Evolutionary conservation across 1,284 basidiomycete species (phyloP), one percentile per base, ranked within the genome.

Genomic region (Meripilus lineatus): DNA sequence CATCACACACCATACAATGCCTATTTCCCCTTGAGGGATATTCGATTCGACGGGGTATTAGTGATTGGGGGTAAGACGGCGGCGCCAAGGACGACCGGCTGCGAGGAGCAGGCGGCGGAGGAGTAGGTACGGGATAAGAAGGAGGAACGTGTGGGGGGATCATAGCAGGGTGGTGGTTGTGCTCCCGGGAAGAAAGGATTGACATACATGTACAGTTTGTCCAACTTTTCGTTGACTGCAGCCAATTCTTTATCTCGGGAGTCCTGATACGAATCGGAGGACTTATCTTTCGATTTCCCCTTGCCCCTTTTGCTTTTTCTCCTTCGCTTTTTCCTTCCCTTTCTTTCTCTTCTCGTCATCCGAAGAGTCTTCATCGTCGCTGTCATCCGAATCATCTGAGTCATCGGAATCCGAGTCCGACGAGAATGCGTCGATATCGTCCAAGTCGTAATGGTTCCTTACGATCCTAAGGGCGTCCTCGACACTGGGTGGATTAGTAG

Each of bases 1-100:
- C 32, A 11, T 33, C 40, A 15, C 41, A 43, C 40, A 38, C 35
- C 11, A 20, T 38, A 22, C 35, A 47, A 1, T 36, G 3, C 28
- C 21, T 25, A 4, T n/a, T n/a, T n/a, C n/a, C n/a, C n/a, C n/a
- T n/a, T n/a, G n/a, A n/a, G n/a, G n/a, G n/a, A n/a, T n/a, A n/a
- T n/a, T n/a, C n/a, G n/a, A n/a, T n/a, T n/a, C n/a, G n/a, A n/a
- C n/a, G n/a, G n/a, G n/a, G n/a, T n/a, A n/a, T n/a, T n/a, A n/a
- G n/a, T n/a, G n/a, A n/a, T n/a, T n/a, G n/a, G n/a, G n/a, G n/a
- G n/a, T n/a, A n/a, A n/a, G n/a, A n/a, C n/a, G n/a, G n/a, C n/a
- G n/a, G n/a, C n/a, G n/a, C n/a, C n/a, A n/a, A n/a, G n/a, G n/a
- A n/a, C n/a, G n/a, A n/a, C n/a, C n/a, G n/a, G n/a, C n/a, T n/a